A percentile compares a stretch with the other conserved stretches of the same genome.
phyloP scores from a whole-genome alignment of 805 yeast species.

The Candida verbasci region DNA sequence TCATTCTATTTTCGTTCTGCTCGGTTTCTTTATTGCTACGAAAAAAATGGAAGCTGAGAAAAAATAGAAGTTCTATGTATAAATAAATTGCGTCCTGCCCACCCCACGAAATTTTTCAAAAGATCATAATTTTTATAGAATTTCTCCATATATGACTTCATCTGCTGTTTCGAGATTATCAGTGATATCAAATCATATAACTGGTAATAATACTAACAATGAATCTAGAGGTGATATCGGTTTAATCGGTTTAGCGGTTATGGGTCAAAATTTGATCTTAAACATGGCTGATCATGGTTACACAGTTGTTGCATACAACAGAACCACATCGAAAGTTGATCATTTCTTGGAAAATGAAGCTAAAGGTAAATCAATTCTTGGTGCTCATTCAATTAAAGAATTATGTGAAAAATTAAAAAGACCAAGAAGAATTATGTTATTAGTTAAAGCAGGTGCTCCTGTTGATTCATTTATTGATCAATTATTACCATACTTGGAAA shows the following conservation, averaged over 20 bases:
- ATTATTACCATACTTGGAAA: conserved; percentile 84
- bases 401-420: conserved; percentile 84
- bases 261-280: conserved; percentile 97
- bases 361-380: conserved; percentile 93
- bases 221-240: conserved; percentile 84
- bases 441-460: conserved; percentile 95
- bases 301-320: conserved; percentile 97
- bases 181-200: conserved; percentile 6
- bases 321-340: conserved; percentile 95
- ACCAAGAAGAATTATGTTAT: conserved; percentile 92
- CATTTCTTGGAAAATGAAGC: conserved; percentile 92
- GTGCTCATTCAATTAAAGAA: conserved; percentile 91
- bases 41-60: too few species aligned
- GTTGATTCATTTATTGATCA: conserved; percentile 89
- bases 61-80: too few species aligned
- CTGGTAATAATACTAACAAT: conserved; percentile 18
- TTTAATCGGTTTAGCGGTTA: conserved; percentile 98
- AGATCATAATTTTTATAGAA: too few species aligned
- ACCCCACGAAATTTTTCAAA: too few species aligned
- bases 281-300: conserved; percentile 98
- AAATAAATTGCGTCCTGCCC: too few species aligned
- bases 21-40: too few species aligned
- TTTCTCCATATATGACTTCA: background rate
- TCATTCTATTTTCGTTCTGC: too few species aligned
- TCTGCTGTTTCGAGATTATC: conserved; percentile 7